A percentile compares a stretch with the other conserved stretches of the same genome.
These are phyloP conservation scores for Penicillium waksmanii DNA, from an alignment of 495 filamentous ascomycete species.

Conservation along the genomic window DNA sequence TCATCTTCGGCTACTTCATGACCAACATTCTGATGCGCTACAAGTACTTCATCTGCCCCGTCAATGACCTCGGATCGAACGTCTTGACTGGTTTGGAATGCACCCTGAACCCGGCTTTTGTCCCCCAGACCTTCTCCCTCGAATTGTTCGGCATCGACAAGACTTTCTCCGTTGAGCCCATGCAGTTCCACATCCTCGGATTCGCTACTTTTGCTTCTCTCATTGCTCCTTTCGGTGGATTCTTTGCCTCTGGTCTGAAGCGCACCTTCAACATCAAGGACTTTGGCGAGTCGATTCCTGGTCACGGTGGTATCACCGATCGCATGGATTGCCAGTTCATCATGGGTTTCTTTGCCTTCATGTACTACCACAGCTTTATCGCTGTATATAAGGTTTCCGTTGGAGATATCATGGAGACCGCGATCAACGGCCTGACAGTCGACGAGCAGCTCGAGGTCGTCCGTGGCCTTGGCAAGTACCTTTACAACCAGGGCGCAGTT, in stretches of 20 bases:
- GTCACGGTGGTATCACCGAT: slow-evolving; percentile 98
- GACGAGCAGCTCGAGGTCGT: slow-evolving; percentile 92
- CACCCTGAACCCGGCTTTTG: slow-evolving; percentile 89
- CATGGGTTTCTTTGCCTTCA: slow-evolving; percentile 98
- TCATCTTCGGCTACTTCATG: slow-evolving; percentile 80
- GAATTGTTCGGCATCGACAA: slow-evolving; percentile 63
- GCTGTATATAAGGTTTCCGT: slow-evolving; percentile 80
- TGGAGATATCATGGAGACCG: slow-evolving; percentile 83
- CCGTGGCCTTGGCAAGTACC: slow-evolving; percentile 77
- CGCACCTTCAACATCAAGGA: slow-evolving; percentile 99
- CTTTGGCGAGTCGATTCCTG: slow-evolving; percentile 97
- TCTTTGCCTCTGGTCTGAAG: slow-evolving; percentile 98
- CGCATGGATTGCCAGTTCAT: slow-evolving; percentile 99
- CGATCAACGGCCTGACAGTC: slow-evolving; percentile 77
- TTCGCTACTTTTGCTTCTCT: slow-evolving; percentile 95
- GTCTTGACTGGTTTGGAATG: slow-evolving; percentile 90
- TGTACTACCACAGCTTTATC: slow-evolving; percentile 99
- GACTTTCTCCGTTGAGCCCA: slow-evolving; percentile 72
- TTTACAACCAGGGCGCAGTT: slow-evolving; percentile 81
- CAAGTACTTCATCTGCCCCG: slow-evolving; percentile 98
- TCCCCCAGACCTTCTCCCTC: slow-evolving; percentile 76
- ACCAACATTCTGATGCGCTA: slow-evolving; percentile 88
- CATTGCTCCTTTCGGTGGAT: slow-evolving; percentile 97
- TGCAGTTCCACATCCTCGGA: slow-evolving; percentile 92
- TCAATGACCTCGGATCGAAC: slow-evolving; percentile 93